These are phyloP conservation scores for Colletotrichum kahawae DNA, from an alignment of 2,329 filamentous ascomycete genomes.

Conservation along the genomic window DNA sequence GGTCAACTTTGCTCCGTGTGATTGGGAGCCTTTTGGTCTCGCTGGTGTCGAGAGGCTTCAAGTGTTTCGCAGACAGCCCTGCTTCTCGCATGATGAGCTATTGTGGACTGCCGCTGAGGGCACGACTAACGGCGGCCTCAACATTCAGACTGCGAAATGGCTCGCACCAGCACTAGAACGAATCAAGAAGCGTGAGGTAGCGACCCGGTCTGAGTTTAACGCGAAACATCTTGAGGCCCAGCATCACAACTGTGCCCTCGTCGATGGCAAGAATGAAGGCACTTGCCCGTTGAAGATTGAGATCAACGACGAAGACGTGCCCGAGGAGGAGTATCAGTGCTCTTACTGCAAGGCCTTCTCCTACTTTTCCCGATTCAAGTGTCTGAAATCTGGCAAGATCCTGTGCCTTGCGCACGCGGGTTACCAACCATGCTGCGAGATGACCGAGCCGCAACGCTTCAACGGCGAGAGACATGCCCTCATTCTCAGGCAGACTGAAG, in stretches of 20 bases:
- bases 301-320: constrained; percentile 74
- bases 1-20: constrained; percentile 93
- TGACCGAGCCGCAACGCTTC: constrained; percentile 69
- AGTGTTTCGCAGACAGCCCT: constrained; percentile 87
- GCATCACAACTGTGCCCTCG: constrained; percentile 60
- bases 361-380: constrained; percentile 90
- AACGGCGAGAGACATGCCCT: constrained; percentile 74
- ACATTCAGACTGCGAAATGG: constrained; percentile 94
- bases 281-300: constrained; percentile 66
- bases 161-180: constrained; percentile 84
- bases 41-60: constrained; percentile 86
- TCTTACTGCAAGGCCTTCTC: constrained; percentile 90
- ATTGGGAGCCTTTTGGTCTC: constrained; percentile 94
- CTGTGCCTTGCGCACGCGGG: constrained; percentile 86
- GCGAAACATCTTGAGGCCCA: constrained; percentile 63
- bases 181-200: constrained; percentile 75
- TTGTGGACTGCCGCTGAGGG: constrained; percentile 87
- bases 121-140: constrained; percentile 66
- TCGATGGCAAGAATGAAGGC: constrained; percentile 52
- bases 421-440: constrained; percentile 78
- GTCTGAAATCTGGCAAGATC: constrained; percentile 79
- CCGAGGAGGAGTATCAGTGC: constrained; percentile 93
- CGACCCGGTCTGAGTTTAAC: constrained; percentile 72
- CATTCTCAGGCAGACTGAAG: constrained; percentile 77
- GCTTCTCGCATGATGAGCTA: constrained; percentile 96